phyloP scores from a whole-genome alignment of 2,329 filamentous ascomycete genomes.

The Talaromyces rugulosus region DNA sequence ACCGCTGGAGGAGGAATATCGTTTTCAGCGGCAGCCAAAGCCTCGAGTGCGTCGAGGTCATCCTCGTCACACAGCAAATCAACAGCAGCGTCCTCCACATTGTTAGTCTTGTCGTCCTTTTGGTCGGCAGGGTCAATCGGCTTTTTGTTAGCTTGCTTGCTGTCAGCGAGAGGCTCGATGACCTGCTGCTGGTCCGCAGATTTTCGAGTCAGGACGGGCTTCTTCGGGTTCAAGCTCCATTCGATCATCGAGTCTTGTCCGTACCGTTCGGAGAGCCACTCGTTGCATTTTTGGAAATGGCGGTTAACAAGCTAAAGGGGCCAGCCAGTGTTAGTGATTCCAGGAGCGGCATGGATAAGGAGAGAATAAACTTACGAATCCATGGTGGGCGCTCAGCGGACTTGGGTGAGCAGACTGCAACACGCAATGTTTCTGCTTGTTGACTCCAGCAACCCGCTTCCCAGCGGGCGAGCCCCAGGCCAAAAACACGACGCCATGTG shows the following conservation, averaged over 20 bases:
- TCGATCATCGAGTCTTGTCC: slow-evolving; percentile 77
- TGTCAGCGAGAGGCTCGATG: slow-evolving; percentile 7
- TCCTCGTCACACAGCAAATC: slow-evolving; percentile 38
- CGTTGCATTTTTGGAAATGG: slow-evolving; percentile 47
- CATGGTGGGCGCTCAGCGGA: slow-evolving; percentile 76
- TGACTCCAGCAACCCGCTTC: slow-evolving; percentile 70
- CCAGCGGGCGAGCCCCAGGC: slow-evolving; percentile 88
- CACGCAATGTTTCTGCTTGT: slow-evolving; percentile 71
- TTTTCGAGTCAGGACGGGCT: slow-evolving; percentile 5
- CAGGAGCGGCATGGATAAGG: neutral
- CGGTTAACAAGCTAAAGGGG: slow-evolving; percentile 37
- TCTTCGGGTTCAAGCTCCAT: slow-evolving; percentile 61
- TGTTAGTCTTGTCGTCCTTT: neutral
- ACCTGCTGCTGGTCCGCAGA: slow-evolving; percentile 1
- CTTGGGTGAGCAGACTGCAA: slow-evolving; percentile 87
- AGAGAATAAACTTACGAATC: slow-evolving; percentile 59
- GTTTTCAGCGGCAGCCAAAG: slow-evolving; percentile 29
- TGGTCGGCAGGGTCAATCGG: neutral
- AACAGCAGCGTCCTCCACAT: slow-evolving; percentile 14
- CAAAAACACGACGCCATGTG: slow-evolving; percentile 83
- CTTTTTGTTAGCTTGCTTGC: slow-evolving; percentile 10
- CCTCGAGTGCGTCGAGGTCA: slow-evolving; percentile 38
- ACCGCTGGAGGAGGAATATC: neutral
- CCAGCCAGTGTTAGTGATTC: neutral
- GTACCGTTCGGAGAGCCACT: slow-evolving; percentile 74